These are phyloP conservation scores for Thymus mandschuricus DNA, from an alignment of 257 asterid species.

Conservation along the genomic window DNA sequence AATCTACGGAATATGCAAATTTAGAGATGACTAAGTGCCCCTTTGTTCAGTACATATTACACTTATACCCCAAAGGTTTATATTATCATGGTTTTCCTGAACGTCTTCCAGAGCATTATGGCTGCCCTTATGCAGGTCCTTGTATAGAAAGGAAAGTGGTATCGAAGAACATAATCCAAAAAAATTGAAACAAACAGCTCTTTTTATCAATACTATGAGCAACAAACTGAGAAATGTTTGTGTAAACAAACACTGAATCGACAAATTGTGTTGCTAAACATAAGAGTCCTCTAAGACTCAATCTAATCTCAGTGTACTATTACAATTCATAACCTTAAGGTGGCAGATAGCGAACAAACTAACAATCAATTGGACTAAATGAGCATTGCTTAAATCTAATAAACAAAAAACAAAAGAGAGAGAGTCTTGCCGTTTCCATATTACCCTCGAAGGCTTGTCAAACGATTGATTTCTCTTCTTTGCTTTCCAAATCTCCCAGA, in stretches of 20 bases:
- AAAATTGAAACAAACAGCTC: no score
- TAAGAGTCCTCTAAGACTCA: neutral
- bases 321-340: neutral
- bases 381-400: neutral
- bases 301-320: neutral
- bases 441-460: conserved; percentile 1
- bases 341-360: neutral
- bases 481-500: neutral
- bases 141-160: conserved; percentile 16
- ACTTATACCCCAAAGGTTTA: neutral
- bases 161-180: neutral
- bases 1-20: neutral
- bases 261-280: neutral
- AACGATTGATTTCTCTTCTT: neutral
- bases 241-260: conserved; percentile 8
- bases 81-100: neutral
- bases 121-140: conserved; percentile 6
- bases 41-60: neutral
- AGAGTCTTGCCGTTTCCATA: neutral
- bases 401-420: neutral
- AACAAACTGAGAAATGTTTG: no score
- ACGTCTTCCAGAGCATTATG: neutral
- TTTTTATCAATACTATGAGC: no score
- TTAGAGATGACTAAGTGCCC: neutral
- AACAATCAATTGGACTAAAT: conserved; percentile 4